These are phyloP conservation scores for Thuja plicata DNA, from an alignment of 83 land plant species.

Conservation along the genomic window DNA sequence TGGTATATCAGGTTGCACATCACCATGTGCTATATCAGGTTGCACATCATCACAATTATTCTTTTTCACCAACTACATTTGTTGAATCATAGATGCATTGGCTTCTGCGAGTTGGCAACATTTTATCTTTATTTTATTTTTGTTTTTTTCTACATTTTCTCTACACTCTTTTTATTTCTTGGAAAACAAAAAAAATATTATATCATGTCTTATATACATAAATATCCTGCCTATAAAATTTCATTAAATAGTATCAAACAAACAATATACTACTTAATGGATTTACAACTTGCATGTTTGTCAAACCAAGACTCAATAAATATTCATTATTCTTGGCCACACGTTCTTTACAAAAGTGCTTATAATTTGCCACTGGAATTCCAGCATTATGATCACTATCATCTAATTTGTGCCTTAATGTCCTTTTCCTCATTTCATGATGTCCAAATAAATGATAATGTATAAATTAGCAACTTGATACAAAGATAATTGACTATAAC, in stretches of 20 bases:
- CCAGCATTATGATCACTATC: too few relatives aligned
- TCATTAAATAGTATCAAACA: neutral
- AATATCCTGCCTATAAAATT: neutral
- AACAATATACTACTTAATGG: too few relatives aligned
- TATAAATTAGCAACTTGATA: too few relatives aligned
- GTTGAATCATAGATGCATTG: neutral
- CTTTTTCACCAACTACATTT: slow-evolving; percentile 9
- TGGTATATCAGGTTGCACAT: neutral
- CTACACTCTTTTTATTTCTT: neutral
- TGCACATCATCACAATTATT: neutral
- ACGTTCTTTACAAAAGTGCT: too few relatives aligned
- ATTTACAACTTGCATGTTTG: too few relatives aligned
- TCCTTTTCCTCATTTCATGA: too few relatives aligned
- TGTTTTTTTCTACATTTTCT: neutral
- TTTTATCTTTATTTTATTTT: neutral
- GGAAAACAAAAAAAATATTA: neutral
- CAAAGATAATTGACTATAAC: too few relatives aligned
- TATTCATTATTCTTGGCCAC: too few relatives aligned
- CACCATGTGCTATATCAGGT: neutral
- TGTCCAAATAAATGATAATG: too few relatives aligned
- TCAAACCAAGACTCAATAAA: too few relatives aligned
- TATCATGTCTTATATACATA: neutral
- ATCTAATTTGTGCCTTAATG: too few relatives aligned
- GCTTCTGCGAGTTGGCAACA: neutral
- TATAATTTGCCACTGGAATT: too few relatives aligned